Conservation (phyloP, 106 monocot species). For the Alisma plantagoaquatica region DNA sequence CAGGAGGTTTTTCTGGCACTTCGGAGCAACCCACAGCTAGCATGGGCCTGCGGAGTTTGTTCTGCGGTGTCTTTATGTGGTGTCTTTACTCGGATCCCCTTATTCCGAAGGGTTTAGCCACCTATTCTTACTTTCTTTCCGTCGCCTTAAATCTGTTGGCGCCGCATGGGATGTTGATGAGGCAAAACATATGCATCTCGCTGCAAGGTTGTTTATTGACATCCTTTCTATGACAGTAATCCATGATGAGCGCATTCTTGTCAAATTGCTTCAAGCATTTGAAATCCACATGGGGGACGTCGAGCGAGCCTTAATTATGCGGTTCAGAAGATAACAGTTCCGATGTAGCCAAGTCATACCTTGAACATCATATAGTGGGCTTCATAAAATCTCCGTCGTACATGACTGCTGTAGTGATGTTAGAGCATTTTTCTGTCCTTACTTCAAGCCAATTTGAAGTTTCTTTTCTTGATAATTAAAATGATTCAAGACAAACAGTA, state of each 20-base stretch:
- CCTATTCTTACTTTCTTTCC: conserved; percentile 67
- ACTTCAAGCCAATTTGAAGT: conserved; percentile 26
- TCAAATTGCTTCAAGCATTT: conserved; percentile 69
- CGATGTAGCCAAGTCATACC: conserved; percentile 31
- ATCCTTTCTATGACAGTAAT: conserved; percentile 39
- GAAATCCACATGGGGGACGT: conserved; percentile 66
- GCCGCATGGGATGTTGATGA: conserved; percentile 29
- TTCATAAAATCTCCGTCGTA: conserved; percentile 66
- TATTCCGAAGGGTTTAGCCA: conserved; percentile 91
- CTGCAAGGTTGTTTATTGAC: conserved; percentile 43
- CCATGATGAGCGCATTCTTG: conserved; percentile 79
- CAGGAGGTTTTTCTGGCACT: conserved; percentile 55
- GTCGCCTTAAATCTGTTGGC: conserved; percentile 32
- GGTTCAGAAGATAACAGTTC: conserved; percentile 20
- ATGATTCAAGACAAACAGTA: conserved; percentile 57
- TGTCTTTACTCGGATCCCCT: conserved; percentile 64
- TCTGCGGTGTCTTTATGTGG: conserved; percentile 68
- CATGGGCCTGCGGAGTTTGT: conserved; percentile 60
- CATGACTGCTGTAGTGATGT: conserved; percentile 57
- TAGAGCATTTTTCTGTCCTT: conserved; percentile 53
- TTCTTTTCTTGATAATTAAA: conserved; percentile 48
- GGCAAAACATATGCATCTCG: conserved; percentile 58
- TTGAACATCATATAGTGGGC: conserved; percentile 28
- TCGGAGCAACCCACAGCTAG: conserved; percentile 45
- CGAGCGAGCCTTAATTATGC: conserved; percentile 33